Percentiles rank a stretch among this genome's conserved stretches.
Evolutionary conservation across 192 early-diverging fungal species (phyloP).

Genomic region (Entophlyctis luteolus): DNA sequence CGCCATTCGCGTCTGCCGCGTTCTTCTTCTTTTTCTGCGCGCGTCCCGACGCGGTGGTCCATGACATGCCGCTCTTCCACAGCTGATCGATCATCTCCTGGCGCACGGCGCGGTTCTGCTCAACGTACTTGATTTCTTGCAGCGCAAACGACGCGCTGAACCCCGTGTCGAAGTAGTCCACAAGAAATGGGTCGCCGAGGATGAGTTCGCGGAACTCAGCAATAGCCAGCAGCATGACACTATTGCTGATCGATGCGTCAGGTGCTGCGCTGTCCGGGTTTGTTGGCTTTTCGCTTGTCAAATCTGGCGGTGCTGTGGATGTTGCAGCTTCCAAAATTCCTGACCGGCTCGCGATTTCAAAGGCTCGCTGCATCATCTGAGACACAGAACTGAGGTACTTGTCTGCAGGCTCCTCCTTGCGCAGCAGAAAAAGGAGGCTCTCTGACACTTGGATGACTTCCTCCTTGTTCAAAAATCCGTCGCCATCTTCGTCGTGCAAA

Average conservation of each 20-base stretch:
- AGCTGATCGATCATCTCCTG: conserved; percentile 45
- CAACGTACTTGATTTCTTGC: conserved; percentile 45
- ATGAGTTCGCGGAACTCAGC: conserved; percentile 73
- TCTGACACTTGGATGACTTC: conserved; percentile 84
- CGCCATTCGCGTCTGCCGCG: background rate
- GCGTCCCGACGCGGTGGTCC: conserved; percentile 25
- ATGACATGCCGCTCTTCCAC: conserved; percentile 38
- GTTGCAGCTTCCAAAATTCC: background rate
- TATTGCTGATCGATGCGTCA: background rate
- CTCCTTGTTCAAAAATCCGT: conserved; percentile 63
- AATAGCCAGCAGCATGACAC: background rate
- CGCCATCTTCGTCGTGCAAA: conserved; percentile 68
- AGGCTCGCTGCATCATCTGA: conserved; percentile 60
- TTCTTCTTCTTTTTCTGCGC: background rate
- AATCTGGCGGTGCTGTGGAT: background rate
- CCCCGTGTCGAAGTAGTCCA: conserved; percentile 73
- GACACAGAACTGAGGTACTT: conserved; percentile 55
- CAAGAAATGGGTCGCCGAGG: conserved; percentile 81
- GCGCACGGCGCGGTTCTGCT: conserved; percentile 29
- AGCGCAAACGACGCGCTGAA: conserved; percentile 62
- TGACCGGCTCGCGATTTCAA: conserved; percentile 51
- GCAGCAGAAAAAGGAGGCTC: conserved; percentile 74
- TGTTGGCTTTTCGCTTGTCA: background rate
- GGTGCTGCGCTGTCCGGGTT: too few species aligned
- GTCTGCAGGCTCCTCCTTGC: conserved; percentile 54